A percentile compares a stretch with the other conserved stretches of the same genome.
Evolutionary conservation across 2,329 filamentous ascomycete species (phyloP).

Genomic region (Hymenoscyphus fructigenus): DNA sequence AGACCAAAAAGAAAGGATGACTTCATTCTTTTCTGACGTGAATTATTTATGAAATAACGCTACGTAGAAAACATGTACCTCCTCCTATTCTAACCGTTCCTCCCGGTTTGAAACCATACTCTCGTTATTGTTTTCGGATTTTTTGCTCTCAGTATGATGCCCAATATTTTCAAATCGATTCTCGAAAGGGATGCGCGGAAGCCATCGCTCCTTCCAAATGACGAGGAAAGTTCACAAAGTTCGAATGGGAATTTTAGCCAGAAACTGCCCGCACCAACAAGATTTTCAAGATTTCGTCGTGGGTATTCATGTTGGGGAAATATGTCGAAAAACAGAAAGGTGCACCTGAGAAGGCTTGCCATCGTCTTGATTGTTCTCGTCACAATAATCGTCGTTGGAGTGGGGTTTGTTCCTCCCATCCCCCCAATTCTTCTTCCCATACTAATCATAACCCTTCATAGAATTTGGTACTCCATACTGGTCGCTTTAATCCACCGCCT

Average conservation of each 20-base stretch:
- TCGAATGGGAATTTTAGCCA: background rate
- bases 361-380: background rate
- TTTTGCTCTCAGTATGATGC: background rate
- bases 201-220: background rate
- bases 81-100: background rate
- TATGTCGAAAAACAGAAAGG: background rate
- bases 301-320: background rate
- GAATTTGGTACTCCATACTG: background rate
- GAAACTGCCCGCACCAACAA: background rate
- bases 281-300: background rate
- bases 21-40: background rate
- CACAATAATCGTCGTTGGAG: background rate
- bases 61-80: background rate
- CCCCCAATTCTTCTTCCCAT: background rate
- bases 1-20: background rate
- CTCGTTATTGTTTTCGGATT: background rate
- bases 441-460: background rate
- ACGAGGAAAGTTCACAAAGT: background rate
- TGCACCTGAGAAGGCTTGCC: background rate
- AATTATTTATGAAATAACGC: background rate
- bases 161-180: background rate
- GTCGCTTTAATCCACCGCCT: background rate
- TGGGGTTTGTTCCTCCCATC: background rate
- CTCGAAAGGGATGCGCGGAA: background rate
- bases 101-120: background rate